Evolutionary conservation across 305 asterid species (phyloP).

Genomic region (Lippia alba): DNA sequence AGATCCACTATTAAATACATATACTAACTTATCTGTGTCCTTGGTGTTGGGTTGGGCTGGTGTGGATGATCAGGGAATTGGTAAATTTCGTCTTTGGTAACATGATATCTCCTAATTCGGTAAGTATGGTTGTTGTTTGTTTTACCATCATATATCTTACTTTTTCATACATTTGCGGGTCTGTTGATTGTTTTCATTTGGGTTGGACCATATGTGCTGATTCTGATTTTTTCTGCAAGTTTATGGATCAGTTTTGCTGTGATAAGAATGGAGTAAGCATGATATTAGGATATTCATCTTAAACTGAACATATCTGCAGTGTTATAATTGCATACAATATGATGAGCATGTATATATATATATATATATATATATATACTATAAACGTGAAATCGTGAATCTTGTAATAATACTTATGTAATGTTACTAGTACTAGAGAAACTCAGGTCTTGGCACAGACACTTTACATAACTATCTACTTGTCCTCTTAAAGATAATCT

Average conservation of each 20-base stretch:
- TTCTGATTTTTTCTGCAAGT: conserved; percentile 91
- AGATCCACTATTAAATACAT: too few species aligned
- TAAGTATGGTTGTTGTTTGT: conserved; percentile 16
- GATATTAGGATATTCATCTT: conserved; percentile 27
- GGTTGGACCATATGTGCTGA: conserved; percentile 99
- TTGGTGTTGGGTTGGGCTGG: too few species aligned
- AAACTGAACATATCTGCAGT: conserved; percentile 9
- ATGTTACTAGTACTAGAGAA: conserved; percentile 22
- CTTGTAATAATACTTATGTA: conserved; percentile 10
- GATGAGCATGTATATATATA: not conserved
- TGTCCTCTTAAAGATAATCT: too few species aligned
- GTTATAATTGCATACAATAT: conserved; percentile 6
- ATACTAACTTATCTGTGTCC: too few species aligned
- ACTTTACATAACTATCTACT: too few species aligned
- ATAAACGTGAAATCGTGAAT: not conserved
- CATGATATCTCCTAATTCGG: conserved; percentile 17
- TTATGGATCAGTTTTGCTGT: conserved; percentile 46
- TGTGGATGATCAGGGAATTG: too few species aligned
- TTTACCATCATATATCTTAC: conserved; percentile 9
- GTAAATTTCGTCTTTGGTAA: too few species aligned
- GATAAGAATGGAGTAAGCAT: conserved; percentile 79
- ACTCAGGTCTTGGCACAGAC: conserved; percentile 18
- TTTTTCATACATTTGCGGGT: conserved; percentile 52
- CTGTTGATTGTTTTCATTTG: conserved; percentile 95
- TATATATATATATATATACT: conserved; percentile 1